Base-by-base conservation (phyloP, 768 basidiomycete genomes). In the Chalciporus chontae region DNA sequence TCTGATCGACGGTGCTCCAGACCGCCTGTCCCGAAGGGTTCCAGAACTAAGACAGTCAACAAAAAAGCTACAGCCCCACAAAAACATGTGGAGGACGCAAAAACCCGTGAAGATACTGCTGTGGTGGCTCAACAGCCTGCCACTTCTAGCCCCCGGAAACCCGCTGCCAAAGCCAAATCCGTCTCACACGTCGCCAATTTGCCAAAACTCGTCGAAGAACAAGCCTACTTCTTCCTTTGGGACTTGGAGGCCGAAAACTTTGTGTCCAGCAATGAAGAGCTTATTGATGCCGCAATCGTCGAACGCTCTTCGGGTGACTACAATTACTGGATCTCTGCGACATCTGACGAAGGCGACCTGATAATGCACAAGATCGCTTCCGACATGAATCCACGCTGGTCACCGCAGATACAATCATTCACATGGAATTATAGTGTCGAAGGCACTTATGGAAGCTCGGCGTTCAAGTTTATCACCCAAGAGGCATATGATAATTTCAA, bases 371-470 rank as follows among this genome's bases (percentile, higher is more conserved):
- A 71, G 54, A 76, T 92, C 44, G 66, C 73, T 18, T 71, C 79
- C 5, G 77, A 85, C 34, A 85, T 89, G 81, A 91, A 88, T 58
- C 83, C 83, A 58, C 76, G 77, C 31, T 85, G 80, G 76, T 78
- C 84, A 6, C 66, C 68, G 27, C 78, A 77, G 50, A 77, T 82
- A 64, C 64, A 68, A 41, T 88, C 94, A 4, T 77, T 97, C 59
- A 94, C 94, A 26, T 98, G 96, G 90, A 95, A 94, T 56, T 76
- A 91, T 64, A 63, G 78, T 37, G 73, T 74, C 36, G 76, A 75
- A n/a, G 75, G 76, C 24, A 69, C 69, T 19, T 77, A 81, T 54
- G 80, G 76, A 58, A 89, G 91, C 47, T 98, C 94, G 92, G 82
- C 90, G 19, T 77, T 97, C 53, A 77, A 82, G 50, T 94, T 96